Conservation (phyloP, 352 stramenopile genomes). For the Phytophthora tubulina region DNA sequence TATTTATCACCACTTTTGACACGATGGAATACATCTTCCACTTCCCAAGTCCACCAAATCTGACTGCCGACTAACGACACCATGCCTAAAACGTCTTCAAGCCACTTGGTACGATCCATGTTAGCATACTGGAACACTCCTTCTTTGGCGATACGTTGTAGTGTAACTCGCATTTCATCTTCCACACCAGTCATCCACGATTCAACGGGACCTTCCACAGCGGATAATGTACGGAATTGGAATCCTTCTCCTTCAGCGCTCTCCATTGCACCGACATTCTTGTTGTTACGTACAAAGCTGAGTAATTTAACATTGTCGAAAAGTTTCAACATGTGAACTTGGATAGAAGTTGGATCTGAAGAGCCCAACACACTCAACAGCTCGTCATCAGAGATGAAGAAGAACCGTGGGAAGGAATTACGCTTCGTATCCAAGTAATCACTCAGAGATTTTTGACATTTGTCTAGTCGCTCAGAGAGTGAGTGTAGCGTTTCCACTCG, state of each 20-base stretch:
- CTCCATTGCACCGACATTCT: conserved; percentile 91
- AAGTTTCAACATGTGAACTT: conserved; percentile 96
- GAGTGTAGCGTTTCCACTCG: conserved; percentile 90
- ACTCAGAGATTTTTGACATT: conserved; percentile 92
- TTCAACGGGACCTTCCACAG: conserved; percentile 93
- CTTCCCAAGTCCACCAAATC: conserved; percentile 96
- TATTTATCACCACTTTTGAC: conserved; percentile 93
- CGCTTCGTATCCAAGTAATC: conserved; percentile 93
- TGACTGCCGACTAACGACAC: conserved; percentile 93
- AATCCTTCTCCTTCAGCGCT: conserved; percentile 94
- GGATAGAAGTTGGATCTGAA: conserved; percentile 92
- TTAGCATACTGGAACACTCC: conserved; percentile 93
- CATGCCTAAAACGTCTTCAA: conserved; percentile 92
- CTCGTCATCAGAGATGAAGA: conserved; percentile 96
- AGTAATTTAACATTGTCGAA: conserved; percentile 96
- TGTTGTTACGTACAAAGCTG: conserved; percentile 91
- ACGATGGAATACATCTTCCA: conserved; percentile 93
- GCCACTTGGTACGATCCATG: conserved; percentile 88
- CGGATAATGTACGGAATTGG: conserved; percentile 75
- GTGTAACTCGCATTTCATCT: conserved; percentile 89
- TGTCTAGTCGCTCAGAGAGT: conserved; percentile 90
- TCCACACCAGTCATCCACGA: conserved; percentile 94
- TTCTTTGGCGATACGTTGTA: conserved; percentile 93
- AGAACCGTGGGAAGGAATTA: conserved; percentile 94
- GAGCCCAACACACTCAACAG: conserved; percentile 92